phyloP scores from a whole-genome alignment of 805 yeast genomes.

The Zygosaccharomyces siamensis region DNA sequence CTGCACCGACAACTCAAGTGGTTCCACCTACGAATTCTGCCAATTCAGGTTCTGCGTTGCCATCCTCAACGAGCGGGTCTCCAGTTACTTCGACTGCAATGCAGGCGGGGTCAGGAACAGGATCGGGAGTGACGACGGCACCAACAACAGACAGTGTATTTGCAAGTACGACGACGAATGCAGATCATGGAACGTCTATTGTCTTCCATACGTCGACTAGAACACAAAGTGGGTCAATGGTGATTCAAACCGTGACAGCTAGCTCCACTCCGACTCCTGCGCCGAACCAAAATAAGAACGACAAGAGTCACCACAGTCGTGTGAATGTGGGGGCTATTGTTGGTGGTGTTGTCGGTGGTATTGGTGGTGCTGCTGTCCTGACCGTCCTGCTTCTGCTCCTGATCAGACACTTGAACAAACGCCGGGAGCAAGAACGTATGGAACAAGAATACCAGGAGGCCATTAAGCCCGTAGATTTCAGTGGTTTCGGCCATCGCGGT shows the following conservation, averaged over 20 bases:
- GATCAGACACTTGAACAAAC: slow-evolving; percentile 36
- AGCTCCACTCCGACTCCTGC: slow-evolving; percentile 11
- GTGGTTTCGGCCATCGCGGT: slow-evolving; percentile 12
- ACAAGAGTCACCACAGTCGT: slow-evolving; percentile 16
- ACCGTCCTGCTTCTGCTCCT: slow-evolving; percentile 39
- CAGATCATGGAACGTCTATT: slow-evolving; percentile 14
- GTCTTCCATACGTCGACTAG: slow-evolving; percentile 23
- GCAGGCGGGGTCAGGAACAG: neutral
- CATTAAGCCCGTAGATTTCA: slow-evolving; percentile 42
- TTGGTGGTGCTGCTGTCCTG: slow-evolving; percentile 42
- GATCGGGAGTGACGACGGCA: neutral
- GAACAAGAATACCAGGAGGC: slow-evolving; percentile 58
- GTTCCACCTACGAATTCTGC: slow-evolving; percentile 5
- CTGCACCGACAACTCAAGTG: slow-evolving; percentile 15
- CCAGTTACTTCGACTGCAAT: slow-evolving; percentile 10
- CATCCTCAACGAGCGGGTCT: slow-evolving; percentile 18
- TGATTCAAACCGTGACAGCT: slow-evolving; percentile 26
- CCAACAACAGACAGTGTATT: slow-evolving; percentile 16
- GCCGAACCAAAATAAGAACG: slow-evolving; percentile 4
- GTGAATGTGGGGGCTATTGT: slow-evolving; percentile 51
- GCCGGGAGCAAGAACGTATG: slow-evolving; percentile 44
- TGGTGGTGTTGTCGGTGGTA: slow-evolving; percentile 58
- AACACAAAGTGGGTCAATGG: slow-evolving; percentile 31
- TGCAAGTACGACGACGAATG: neutral
- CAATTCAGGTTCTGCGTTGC: slow-evolving; percentile 8